Base-by-base conservation (phyloP, 2,329 filamentous ascomycete species). In the Leptodontidium sp. region DNA sequence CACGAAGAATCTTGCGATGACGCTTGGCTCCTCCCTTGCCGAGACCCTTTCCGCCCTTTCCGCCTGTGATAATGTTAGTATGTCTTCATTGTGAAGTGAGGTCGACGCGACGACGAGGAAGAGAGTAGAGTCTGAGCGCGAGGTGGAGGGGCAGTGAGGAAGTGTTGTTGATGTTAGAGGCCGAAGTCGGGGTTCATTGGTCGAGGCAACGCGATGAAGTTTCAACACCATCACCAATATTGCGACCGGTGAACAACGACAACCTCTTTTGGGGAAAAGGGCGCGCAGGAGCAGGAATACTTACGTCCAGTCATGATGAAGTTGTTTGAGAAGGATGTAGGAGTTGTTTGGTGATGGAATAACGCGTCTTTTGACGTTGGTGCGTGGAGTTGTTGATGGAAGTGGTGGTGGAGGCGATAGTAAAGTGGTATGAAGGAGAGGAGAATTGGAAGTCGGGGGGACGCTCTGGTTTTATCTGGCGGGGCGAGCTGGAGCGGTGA, bases 21-120 rank as follows among this genome's bases (percentile, higher is more conserved):
- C 94, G 94, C 92, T 98, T 98, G 85, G 95, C 95, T 84, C 94
- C 94, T 76, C 94, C 94, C 91, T 97, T 97, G 83, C 94, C 94
- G 85, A 97, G 93, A 83, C 94, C 94, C 90, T 97, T 97, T 82
- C 94, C 94, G 84, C 94, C 94, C 87, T 77, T 77, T 76, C 76
- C 76, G 67, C 76, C 76, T 77, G 66, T 71, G 73, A 72, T 69
- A 78, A 43, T 43, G 35, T 66, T 35, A 69, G 61, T 69, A 38
- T 40, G 40, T 62, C 17, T 50, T 57, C 26, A 40, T 29, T 15
- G 17, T n/a, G 12, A 38, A 26, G n/a, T 40, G 17, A 24, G 8
- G 17, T 43, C 29, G 47, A 63, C 61, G 17, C 29, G 61, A 26
- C 35, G 61, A 52, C 45, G 58, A 49, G 40, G 14, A 49, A 21